Evolutionary conservation across 2,329 filamentous ascomycete genomes (phyloP).

Genomic region (Didymosphaeria variabile): DNA sequence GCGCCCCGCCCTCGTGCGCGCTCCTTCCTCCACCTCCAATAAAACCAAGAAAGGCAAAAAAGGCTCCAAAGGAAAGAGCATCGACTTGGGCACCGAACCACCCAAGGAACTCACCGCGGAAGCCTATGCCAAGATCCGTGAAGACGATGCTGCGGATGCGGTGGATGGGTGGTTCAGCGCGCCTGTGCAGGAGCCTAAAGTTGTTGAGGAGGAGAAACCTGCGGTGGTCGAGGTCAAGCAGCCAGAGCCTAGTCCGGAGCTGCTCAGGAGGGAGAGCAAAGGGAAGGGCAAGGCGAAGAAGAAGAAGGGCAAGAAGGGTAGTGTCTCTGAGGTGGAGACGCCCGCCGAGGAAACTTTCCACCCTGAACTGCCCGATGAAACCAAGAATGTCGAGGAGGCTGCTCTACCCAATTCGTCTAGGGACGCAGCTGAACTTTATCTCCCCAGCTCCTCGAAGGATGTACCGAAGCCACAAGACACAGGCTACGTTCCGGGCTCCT

Average conservation of each 20-base stretch:
- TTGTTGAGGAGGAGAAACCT: slow-evolving; percentile 20
- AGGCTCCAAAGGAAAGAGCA: slow-evolving; percentile 37
- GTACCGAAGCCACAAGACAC: slow-evolving; percentile 1
- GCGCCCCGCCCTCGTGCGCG: slow-evolving; percentile 19
- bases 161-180: slow-evolving; percentile 35
- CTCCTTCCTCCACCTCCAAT: slow-evolving; percentile 30
- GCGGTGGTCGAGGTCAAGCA: slow-evolving; percentile 17
- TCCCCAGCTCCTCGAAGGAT: background rate
- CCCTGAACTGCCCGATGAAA: slow-evolving; percentile 4
- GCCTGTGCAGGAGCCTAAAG: slow-evolving; percentile 19
- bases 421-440: background rate
- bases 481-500: slow-evolving; percentile 17
- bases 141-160: slow-evolving; percentile 38
- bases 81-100: slow-evolving; percentile 20
- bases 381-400: slow-evolving; percentile 15
- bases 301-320: slow-evolving; percentile 32
- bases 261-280: slow-evolving; percentile 30
- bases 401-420: background rate
- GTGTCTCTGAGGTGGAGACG: slow-evolving; percentile 23
- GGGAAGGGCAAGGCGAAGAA: slow-evolving; percentile 38
- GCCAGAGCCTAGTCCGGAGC: slow-evolving; percentile 25
- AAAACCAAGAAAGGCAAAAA: slow-evolving; percentile 48
- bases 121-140: slow-evolving; percentile 29
- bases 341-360: slow-evolving; percentile 22
- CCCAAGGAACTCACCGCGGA: slow-evolving; percentile 30